Percentiles rank a stretch among this genome's conserved stretches.
Conservation (phyloP, 169 alveolate species). For the Plasmodium cynomolgi region DNA sequence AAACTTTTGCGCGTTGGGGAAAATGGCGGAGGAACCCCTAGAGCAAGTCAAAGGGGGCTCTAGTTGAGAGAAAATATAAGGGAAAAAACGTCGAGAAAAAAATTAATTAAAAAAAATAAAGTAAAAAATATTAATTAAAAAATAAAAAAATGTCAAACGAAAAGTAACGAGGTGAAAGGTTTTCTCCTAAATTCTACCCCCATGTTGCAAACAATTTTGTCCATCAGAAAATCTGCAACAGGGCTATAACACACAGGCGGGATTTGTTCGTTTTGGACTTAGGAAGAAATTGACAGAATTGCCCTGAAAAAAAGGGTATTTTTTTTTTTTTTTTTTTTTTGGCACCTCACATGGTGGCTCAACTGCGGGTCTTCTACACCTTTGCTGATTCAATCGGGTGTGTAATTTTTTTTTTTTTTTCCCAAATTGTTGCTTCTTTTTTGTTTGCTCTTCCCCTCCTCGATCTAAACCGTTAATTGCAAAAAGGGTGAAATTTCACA, state of each 20-base stretch:
- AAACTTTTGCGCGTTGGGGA: background rate
- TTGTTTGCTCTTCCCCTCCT: background rate
- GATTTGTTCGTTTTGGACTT: background rate
- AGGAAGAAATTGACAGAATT: background rate
- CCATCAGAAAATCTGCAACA: background rate
- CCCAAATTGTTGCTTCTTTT: background rate
- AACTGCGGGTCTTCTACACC: background rate
- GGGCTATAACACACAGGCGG: background rate
- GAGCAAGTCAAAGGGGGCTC: background rate
- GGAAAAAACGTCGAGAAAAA: background rate
- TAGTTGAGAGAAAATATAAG: too few relatives aligned
- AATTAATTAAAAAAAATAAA: background rate
- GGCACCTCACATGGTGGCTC: too few relatives aligned
- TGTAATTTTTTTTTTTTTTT: background rate
- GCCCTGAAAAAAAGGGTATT: background rate
- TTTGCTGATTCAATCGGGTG: background rate
- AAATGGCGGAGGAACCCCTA: background rate
- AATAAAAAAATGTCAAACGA: background rate
- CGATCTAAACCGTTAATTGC: background rate
- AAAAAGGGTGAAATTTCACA: background rate
- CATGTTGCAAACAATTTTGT: background rate
- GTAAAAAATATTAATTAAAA: background rate
- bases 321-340: background rate
- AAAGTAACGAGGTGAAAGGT: background rate
- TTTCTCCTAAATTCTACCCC: background rate